Evolutionary conservation across 108 stramenopile species (phyloP), one percentile per base, ranked within the genome.

Genomic region (Chaetoceros tenuissimus): DNA sequence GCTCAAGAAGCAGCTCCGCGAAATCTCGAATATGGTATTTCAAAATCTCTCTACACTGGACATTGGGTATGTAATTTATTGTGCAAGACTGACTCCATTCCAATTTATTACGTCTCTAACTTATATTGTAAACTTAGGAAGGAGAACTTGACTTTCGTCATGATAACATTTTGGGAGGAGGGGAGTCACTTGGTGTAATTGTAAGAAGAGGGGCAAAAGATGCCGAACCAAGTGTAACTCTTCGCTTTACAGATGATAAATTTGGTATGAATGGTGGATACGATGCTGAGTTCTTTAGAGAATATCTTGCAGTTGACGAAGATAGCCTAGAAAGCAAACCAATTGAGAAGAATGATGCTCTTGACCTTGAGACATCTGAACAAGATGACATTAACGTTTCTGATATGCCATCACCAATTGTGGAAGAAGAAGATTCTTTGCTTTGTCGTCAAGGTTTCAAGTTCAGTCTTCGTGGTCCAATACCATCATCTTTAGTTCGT

Each of bases 111-210:
- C n/a, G n/a, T n/a, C n/a, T n/a, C n/a, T n/a, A n/a, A n/a, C n/a
- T n/a, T n/a, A n/a, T n/a, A n/a, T n/a, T n/a, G n/a, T n/a, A n/a
- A n/a, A n/a, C n/a, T n/a, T 28, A 66, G 20, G 77, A 82, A 48
- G 84, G 84, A 34, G 84, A 79, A 48, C 60, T 89, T 34, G 81
- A 89, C 49, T 89, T 89, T 72, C 75, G 83, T 50, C 77, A 84
- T 57, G 70, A 58, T 7, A 78, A 81, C 24, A 57, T 79, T n/a
- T 80, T 92, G 59, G 89, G 89, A 46, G 85, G 85, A 13, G 89
- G 89, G 8, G 89, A 92, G 44, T 47, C 68, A 13, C 48, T 79
- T 17, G 79, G 77, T 19, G 26, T 87, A 10, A 71, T 68, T 50
- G 73, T 92, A 10, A 72, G 80, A 44, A 77, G 86, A 50, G 89